Base-by-base conservation (phyloP, 2,329 filamentous ascomycete species). In the Aureobasidium sp. region DNA sequence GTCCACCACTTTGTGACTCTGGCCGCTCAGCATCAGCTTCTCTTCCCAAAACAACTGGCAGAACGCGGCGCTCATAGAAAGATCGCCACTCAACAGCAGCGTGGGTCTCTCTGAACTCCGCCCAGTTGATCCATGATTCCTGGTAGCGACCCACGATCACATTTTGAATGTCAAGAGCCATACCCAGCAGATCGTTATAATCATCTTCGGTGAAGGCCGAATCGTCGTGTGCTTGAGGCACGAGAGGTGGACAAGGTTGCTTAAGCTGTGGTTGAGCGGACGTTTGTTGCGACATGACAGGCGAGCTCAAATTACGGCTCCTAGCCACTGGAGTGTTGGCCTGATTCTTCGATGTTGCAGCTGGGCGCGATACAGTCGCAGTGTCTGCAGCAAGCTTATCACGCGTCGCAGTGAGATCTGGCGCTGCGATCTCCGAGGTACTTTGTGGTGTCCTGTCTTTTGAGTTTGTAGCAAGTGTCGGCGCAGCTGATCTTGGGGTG, bases 181-280 rank as follows among this genome's bases (percentile, higher is more conserved):
- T 58, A 8, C 57, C 47, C 41, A 67, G 34, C 1, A 67, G 25
- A 2, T 61, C 3, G 1, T 67, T 42, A 21, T 58, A 62, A 21
- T 68, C 65, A 2, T 59, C 44, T 29, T 69, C 69, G 66, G 70
- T 79, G 83, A 65, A 59, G 2, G 25, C 27, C 10, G 25, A 37
- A n/a, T 48, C 34, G 29, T 54, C 45, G 25, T 53, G 27, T 7
- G 36, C 15, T 8, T 44, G 34, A 32, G 41, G 2, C 16, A n/a
- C 36, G 4, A 25, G 7, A 8, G 7, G 4, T 37, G 5, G 15
- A 29, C 11, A 25, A 25, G 9, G 11, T 37, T 27, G 32, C 15
- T 32, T 5, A 15, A 13, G 34, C 5, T 3, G 3, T 11, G 13
- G 34, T 3, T 54, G 25, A 2, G 36, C n/a, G 3, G 27, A n/a